phyloP scores from a whole-genome alignment of 371 early-diverging fungal species.

The Mortierella sp. region DNA sequence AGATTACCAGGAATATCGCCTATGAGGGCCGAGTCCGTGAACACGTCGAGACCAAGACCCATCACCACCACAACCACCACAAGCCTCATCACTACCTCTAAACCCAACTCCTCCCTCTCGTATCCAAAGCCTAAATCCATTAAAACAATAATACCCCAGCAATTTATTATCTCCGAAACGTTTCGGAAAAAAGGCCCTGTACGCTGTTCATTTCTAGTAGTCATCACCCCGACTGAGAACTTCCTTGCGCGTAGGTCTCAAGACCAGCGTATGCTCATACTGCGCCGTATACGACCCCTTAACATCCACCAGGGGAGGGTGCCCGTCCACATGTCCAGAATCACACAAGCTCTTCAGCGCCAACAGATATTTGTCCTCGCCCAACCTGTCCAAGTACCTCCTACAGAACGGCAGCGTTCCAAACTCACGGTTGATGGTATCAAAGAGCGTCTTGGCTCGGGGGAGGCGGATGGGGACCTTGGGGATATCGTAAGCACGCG shows the following conservation, averaged over 20 bases:
- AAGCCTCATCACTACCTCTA: not conserved
- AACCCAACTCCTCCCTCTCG: not conserved
- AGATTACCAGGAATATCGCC: not conserved
- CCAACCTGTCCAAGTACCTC: constrained; percentile 94
- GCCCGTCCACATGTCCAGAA: constrained; percentile 85
- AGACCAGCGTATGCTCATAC: constrained; percentile 97
- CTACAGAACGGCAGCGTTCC: constrained; percentile 99
- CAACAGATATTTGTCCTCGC: constrained; percentile 88
- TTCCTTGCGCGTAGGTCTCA: constrained; percentile 94
- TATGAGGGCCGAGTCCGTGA: not conserved
- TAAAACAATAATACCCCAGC: not conserved
- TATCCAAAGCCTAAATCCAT: not conserved
- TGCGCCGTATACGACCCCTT: constrained; percentile 97
- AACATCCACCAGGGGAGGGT: constrained; percentile 96
- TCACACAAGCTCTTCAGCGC: constrained; percentile 92
- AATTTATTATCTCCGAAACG: not conserved
- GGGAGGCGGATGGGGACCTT: constrained; percentile 76
- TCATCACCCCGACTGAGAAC: constrained; percentile 74
- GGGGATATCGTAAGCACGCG: constrained; percentile 72
- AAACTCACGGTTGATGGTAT: constrained; percentile 93
- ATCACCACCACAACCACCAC: not conserved
- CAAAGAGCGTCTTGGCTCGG: constrained; percentile 87
- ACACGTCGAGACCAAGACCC: not conserved
- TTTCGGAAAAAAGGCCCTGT: no score
- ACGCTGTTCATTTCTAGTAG: constrained; percentile 50